Percentiles rank a stretch among this genome's conserved stretches.
These are phyloP conservation scores for Globisporangium polare DNA, from an alignment of 352 stramenopile genomes.

Conservation along the genomic window DNA sequence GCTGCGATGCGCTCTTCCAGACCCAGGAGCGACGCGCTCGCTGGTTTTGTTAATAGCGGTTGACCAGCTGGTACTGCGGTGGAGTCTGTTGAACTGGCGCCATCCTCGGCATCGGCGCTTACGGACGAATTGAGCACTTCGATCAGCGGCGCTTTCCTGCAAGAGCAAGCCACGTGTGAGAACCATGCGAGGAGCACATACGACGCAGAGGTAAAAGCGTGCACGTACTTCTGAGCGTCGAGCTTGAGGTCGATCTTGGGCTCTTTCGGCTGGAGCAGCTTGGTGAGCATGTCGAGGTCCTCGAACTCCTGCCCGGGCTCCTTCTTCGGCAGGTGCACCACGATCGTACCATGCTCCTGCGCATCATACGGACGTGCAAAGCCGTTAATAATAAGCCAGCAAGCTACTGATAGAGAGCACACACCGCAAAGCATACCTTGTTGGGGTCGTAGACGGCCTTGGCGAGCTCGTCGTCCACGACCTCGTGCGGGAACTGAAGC, in stretches of 20 bases:
- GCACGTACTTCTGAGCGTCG: constrained; percentile 25
- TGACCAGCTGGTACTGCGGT: neutral
- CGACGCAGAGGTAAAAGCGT: neutral
- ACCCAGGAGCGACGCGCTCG: constrained; percentile 45
- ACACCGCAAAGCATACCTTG: constrained; percentile 35
- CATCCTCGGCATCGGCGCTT: constrained; percentile 16
- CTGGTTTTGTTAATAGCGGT: constrained; percentile 1
- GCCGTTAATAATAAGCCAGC: neutral
- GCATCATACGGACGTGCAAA: neutral
- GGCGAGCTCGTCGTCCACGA: constrained; percentile 86
- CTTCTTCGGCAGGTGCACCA: constrained; percentile 89
- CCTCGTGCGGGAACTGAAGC: constrained; percentile 88
- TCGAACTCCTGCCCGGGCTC: constrained; percentile 84
- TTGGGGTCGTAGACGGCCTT: constrained; percentile 91
- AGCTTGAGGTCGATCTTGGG: constrained; percentile 32
- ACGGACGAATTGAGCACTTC: constrained; percentile 66
- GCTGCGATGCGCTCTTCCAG: constrained; percentile 41
- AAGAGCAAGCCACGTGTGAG: constrained; percentile 3
- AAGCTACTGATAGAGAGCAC: neutral
- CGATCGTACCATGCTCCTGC: constrained; percentile 91
- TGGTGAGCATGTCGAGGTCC: constrained; percentile 92
- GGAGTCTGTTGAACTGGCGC: neutral
- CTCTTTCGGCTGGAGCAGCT: constrained; percentile 76
- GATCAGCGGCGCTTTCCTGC: constrained; percentile 63
- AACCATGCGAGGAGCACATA: neutral